Conservation (phyloP, 1,139 yeast species). For the Geotrichum bryndzae region DNA sequence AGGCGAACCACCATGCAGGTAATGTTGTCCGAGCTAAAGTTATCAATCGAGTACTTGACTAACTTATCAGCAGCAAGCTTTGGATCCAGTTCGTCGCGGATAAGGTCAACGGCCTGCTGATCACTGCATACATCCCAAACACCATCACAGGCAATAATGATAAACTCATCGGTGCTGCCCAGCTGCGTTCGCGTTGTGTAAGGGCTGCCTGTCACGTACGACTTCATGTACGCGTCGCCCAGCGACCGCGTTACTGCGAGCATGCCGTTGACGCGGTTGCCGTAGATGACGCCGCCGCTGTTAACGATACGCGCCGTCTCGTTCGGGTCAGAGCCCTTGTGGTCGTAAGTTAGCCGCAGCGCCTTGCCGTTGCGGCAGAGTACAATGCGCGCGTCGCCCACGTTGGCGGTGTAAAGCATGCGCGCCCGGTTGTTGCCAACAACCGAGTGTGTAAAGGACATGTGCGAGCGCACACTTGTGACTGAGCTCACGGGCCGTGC, state of each 20-base stretch:
- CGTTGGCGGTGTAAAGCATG: constrained; percentile 88
- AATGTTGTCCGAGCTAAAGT: constrained; percentile 82
- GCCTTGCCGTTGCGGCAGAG: constrained; percentile 69
- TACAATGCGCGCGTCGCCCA: constrained; percentile 87
- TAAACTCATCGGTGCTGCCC: constrained; percentile 55
- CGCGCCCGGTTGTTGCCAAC: constrained; percentile 32
- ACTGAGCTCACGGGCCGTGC: constrained; percentile 7
- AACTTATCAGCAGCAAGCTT: constrained; percentile 61
- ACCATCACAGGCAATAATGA: constrained; percentile 91
- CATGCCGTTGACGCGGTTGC: constrained; percentile 91
- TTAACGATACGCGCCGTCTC: constrained; percentile 72
- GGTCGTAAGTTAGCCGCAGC: constrained; percentile 81
- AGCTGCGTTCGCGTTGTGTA: constrained; percentile 86
- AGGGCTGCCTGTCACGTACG: constrained; percentile 82
- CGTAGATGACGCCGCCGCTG: constrained; percentile 82
- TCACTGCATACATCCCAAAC: constrained; percentile 90
- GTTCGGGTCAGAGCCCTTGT: constrained; percentile 77
- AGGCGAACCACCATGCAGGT: constrained; percentile 83
- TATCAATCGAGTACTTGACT: constrained; percentile 71
- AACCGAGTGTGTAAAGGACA: constrained; percentile 13
- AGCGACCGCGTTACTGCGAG: constrained; percentile 89
- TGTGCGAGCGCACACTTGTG: constrained; percentile 5
- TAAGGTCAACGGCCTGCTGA: constrained; percentile 68
- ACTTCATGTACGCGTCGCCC: constrained; percentile 93
- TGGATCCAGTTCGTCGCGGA: constrained; percentile 52